Conservation (phyloP, 176 grass and related monocot genomes). For the Canna indica region DNA sequence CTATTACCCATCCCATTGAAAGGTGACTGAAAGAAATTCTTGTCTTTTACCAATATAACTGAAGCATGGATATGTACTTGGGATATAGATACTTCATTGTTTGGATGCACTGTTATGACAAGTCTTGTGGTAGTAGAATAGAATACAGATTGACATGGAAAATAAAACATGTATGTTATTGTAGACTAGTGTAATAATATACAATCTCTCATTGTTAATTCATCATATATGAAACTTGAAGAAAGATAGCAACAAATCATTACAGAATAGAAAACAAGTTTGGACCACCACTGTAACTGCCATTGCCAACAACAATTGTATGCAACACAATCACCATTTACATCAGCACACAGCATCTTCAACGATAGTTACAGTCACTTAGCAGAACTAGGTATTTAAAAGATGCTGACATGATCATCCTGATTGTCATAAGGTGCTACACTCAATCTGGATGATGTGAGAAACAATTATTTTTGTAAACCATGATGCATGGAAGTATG, state of each 20-base stretch:
- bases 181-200: neutral
- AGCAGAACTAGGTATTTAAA: neutral
- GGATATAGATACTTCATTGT: neutral
- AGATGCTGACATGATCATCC: neutral
- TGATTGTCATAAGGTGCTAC: neutral
- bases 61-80: neutral
- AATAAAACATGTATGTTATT: neutral
- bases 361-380: neutral
- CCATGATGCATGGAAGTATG: too few species aligned
- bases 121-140: neutral
- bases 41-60: too few species aligned
- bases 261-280: neutral
- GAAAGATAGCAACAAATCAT: neutral
- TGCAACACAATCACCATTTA: neutral
- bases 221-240: neutral
- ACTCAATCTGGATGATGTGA: neutral
- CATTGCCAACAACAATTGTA: neutral
- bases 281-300: too few species aligned
- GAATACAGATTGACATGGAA: neutral
- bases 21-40: too few species aligned
- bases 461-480: conserved; percentile 1
- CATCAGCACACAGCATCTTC: too few species aligned
- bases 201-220: too few species aligned
- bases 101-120: neutral
- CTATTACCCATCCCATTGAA: neutral